A percentile compares a stretch with the other conserved stretches of the same genome.
Conservation (phyloP, 108 stramenopile genomes). For the Schizochytrium sp. region DNA sequence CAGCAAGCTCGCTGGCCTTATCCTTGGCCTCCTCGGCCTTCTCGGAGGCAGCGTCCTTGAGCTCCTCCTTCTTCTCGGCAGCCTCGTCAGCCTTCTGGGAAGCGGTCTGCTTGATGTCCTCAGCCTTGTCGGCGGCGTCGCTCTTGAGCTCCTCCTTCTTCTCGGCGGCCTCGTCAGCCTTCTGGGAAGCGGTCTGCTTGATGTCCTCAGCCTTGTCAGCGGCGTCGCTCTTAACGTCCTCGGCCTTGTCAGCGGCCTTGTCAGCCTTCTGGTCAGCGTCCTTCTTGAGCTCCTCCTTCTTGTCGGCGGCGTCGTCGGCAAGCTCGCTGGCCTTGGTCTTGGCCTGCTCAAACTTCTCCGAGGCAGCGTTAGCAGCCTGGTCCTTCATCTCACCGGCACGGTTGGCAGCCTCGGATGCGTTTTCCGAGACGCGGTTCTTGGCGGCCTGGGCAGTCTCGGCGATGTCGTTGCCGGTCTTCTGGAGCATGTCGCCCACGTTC, state of each 20-base stretch:
- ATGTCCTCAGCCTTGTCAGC: no score
- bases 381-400: conserved; percentile 21
- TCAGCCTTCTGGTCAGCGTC: background rate
- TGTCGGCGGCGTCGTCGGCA: conserved; percentile 4
- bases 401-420: background rate
- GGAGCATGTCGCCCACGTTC: background rate
- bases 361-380: conserved; percentile 8
- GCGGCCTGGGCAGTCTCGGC: background rate
- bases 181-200: conserved; percentile 21
- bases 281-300: conserved; percentile 26
- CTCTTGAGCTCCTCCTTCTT: conserved; percentile 54
- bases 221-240: background rate
- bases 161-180: conserved; percentile 7
- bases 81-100: conserved; percentile 34
- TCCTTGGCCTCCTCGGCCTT: conserved; percentile 35
- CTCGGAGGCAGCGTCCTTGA: conserved; percentile 27
- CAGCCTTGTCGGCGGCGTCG: conserved; percentile 28
- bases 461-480: conserved; percentile 51
- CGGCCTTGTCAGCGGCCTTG: conserved; percentile 5
- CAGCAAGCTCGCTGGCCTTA: conserved; percentile 39
- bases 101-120: conserved; percentile 18
- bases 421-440: conserved; percentile 41
- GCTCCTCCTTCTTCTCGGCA: background rate
- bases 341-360: conserved; percentile 21
- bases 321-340: conserved; percentile 4